These are phyloP conservation scores for Dothistroma pini DNA, from an alignment of 2,329 filamentous ascomycete genomes.

Conservation along the genomic window DNA sequence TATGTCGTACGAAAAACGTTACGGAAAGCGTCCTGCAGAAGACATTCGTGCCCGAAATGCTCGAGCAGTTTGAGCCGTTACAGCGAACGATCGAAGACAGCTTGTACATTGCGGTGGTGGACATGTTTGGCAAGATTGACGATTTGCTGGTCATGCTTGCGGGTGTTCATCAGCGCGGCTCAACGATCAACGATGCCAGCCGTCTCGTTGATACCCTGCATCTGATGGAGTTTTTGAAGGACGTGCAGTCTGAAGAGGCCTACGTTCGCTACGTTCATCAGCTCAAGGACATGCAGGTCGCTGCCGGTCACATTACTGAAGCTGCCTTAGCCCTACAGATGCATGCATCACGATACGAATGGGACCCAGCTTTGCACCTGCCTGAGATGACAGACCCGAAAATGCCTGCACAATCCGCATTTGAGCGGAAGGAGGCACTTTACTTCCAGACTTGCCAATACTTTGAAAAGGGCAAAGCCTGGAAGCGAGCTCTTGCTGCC, in stretches of 20 bases:
- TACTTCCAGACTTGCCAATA: slow-evolving; percentile 95
- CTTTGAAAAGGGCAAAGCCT: slow-evolving; percentile 91
- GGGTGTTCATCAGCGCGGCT: slow-evolving; percentile 77
- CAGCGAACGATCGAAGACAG: slow-evolving; percentile 64
- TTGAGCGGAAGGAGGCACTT: slow-evolving; percentile 86
- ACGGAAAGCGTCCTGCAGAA: slow-evolving; percentile 90
- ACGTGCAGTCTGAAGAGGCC: slow-evolving; percentile 96
- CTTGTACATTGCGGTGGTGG: slow-evolving; percentile 70
- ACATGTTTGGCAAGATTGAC: slow-evolving; percentile 79
- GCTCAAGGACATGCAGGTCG: slow-evolving; percentile 71
- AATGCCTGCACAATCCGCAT: slow-evolving; percentile 80
- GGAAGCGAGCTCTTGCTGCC: slow-evolving; percentile 80
- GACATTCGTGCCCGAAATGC: slow-evolving; percentile 80
- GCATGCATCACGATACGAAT: slow-evolving; percentile 89
- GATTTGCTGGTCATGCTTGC: slow-evolving; percentile 88
- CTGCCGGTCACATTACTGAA: slow-evolving; percentile 75
- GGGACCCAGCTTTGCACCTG: slow-evolving; percentile 70
- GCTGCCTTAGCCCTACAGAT: slow-evolving; percentile 84
- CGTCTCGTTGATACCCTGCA: slow-evolving; percentile 83
- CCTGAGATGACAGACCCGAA: slow-evolving; percentile 66
- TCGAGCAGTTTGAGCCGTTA: slow-evolving; percentile 73
- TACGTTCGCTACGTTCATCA: slow-evolving; percentile 96
- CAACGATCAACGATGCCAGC: slow-evolving; percentile 61
- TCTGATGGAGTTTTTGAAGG: slow-evolving; percentile 92
- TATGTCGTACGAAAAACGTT: slow-evolving; percentile 76